phyloP scores from a whole-genome alignment of 768 basidiomycete species.

The Suillus ampliporus region DNA sequence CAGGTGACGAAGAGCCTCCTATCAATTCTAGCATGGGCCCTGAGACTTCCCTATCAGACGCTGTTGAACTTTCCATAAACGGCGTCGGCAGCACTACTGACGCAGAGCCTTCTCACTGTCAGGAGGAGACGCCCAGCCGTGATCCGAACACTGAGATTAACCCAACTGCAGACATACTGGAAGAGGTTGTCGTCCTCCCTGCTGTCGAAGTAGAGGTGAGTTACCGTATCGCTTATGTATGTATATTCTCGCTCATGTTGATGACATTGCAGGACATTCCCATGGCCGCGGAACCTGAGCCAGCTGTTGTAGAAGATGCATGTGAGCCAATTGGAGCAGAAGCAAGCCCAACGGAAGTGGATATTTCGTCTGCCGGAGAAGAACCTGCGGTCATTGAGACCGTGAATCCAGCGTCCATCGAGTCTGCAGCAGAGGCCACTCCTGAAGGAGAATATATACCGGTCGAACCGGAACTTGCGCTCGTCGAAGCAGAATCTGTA shows the following conservation, averaged over 20 bases:
- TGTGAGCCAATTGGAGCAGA: constrained; percentile 5
- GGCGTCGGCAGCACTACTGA: constrained; percentile 11
- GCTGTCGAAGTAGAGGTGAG: constrained; percentile 7
- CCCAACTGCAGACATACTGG: not conserved
- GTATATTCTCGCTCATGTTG: not conserved
- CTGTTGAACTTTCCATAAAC: constrained; percentile 10
- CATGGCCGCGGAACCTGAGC: not conserved
- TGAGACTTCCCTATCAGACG: constrained; percentile 6
- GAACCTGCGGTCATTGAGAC: not conserved
- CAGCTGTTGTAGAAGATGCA: constrained; percentile 2
- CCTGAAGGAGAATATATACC: not conserved
- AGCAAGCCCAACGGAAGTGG: constrained; percentile 1
- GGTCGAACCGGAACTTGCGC: too few species aligned
- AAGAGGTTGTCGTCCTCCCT: not conserved
- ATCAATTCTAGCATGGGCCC: not conserved
- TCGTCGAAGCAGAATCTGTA: not conserved
- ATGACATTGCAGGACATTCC: not conserved
- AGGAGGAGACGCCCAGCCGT: constrained; percentile 6
- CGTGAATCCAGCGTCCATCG: not conserved
- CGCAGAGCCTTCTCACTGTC: constrained; percentile 3
- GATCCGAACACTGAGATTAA: not conserved
- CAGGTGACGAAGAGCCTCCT: constrained; percentile 6
- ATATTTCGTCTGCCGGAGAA: not conserved
- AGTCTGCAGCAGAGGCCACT: not conserved
- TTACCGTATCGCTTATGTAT: not conserved